Conservation (phyloP, 2,329 filamentous ascomycete genomes). For the Diplodia intermedia region DNA sequence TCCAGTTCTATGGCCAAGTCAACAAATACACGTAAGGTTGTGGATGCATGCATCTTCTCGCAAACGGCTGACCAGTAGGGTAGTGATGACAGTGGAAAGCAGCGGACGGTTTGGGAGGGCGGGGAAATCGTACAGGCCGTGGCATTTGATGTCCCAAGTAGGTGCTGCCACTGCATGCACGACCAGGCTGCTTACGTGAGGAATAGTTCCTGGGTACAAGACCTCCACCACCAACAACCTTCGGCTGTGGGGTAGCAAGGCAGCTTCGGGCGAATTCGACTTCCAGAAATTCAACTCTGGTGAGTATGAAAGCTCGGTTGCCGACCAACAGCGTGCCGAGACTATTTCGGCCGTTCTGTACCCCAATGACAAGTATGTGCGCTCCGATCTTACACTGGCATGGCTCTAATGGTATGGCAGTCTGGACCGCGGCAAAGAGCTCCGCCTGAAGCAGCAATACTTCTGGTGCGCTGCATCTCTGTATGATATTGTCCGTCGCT, state of each 20-base stretch:
- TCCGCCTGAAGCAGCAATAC: conserved; percentile 98
- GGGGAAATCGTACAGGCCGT: conserved; percentile 92
- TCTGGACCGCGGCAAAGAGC: conserved; percentile 93
- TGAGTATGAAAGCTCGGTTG: conserved; percentile 96
- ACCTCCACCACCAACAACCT: conserved; percentile 95
- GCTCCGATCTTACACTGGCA: conserved; percentile 34
- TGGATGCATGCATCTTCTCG: neutral
- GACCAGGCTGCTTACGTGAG: conserved; percentile 33
- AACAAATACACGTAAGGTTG: conserved; percentile 62
- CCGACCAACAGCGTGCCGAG: conserved; percentile 98
- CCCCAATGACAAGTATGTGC: conserved; percentile 80
- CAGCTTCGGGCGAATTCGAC: conserved; percentile 95
- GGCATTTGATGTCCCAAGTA: conserved; percentile 79
- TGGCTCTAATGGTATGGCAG: conserved; percentile 34
- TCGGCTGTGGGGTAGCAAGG: conserved; percentile 96
- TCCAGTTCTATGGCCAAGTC: conserved; percentile 93
- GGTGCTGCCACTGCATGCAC: conserved; percentile 23
- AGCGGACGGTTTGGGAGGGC: conserved; percentile 80
- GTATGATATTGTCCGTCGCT: conserved; percentile 93
- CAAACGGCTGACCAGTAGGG: conserved; percentile 33
- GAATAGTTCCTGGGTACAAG: conserved; percentile 82
- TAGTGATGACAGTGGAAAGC: conserved; percentile 78
- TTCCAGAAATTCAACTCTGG: conserved; percentile 99
- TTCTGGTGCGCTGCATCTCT: conserved; percentile 99
- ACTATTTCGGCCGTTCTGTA: conserved; percentile 98